Base-by-base conservation (phyloP, 345 rosid species). In the Populus alba region DNA sequence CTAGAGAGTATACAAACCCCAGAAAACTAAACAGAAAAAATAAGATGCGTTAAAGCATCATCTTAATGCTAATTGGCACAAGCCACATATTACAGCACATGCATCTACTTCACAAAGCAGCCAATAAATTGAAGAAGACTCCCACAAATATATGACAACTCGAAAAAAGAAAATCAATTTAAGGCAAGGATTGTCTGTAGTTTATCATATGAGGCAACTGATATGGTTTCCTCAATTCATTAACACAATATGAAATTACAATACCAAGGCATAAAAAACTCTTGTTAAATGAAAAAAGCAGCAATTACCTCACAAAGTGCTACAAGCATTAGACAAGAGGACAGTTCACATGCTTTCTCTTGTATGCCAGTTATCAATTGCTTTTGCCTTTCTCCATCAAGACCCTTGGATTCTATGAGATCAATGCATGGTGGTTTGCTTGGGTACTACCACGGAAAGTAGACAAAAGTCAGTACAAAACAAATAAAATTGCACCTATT, bases 271-370 rank as follows among this genome's bases (percentile, higher is more conserved):
- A 55, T 25, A 55, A 55, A 55, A 55, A 55, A 55, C 2, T 22
- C 61, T 55, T 55, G 61, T 22, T 55, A 0, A 7, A 22, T 31
- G 70, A 20, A 37, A 31, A 66, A 61, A 62, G 68, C 27, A 63
- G 31, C 27, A 75, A n/a, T 84, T 91, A 95, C 98, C 99, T 95
- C 99, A 66, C 94, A 91, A 72, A 95, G 89, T 70, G 92, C 88
- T 65, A 95, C 92, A 47, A 95, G 91, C 97, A 95, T 92, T 73
- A 81, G 85, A 84, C 90, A 88, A 20, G 95, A 89, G 27, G 92
- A 82, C 51, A 92, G 89, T 55, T 92, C 88, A 51, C 17, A 63
- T 47, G 98, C 98, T 85, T 83, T 89, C 69, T 88, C 85, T 75
- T 79, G 86, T 75, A 92, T 84, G 18, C 84, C 80, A 45, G 80